Conservation (phyloP, 2,329 filamentous ascomycete genomes). For the Rhinocladiella mackenziei region DNA sequence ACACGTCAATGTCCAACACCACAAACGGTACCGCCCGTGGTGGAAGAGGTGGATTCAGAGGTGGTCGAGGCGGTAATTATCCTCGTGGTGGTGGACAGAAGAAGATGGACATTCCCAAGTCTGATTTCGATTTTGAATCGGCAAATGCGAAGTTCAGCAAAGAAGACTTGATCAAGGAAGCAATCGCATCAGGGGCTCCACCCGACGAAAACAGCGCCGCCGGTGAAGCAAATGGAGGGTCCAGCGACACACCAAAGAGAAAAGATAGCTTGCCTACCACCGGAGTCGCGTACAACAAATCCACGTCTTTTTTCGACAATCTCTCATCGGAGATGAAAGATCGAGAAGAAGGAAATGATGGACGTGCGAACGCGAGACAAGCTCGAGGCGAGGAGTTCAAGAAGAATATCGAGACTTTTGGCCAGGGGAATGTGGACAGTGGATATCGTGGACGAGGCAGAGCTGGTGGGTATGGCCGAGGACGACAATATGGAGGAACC, state of each 20-base stretch:
- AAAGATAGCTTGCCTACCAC: constrained; percentile 30
- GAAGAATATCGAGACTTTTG: constrained; percentile 96
- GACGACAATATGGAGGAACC: constrained; percentile 49
- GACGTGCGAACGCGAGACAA: constrained; percentile 72
- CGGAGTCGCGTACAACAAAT: constrained; percentile 72
- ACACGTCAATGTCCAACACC: constrained; percentile 42
- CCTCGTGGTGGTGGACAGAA: constrained; percentile 42
- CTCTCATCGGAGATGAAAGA: constrained; percentile 94
- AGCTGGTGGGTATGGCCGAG: constrained; percentile 60
- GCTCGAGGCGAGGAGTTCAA: constrained; percentile 90
- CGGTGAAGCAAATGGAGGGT: constrained; percentile 24
- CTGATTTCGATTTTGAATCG: constrained; percentile 87
- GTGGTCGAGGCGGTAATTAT: constrained; percentile 42
- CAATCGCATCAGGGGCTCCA: constrained; percentile 72
- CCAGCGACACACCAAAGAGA: constrained; percentile 35
- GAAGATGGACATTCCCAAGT: constrained; percentile 82
- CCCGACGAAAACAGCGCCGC: constrained; percentile 49
- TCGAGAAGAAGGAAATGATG: constrained; percentile 65
- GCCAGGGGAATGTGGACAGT: constrained; percentile 88
- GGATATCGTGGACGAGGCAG: constrained; percentile 77
- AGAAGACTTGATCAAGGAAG: constrained; percentile 82
- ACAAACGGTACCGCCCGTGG: constrained; percentile 38
- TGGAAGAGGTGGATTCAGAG: constrained; percentile 40
- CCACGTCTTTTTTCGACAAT: constrained; percentile 93
- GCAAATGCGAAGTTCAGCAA: constrained; percentile 88